These are phyloP conservation scores for Talaromyces sp. DNA, from an alignment of 2,329 filamentous ascomycete species.

Conservation along the genomic window DNA sequence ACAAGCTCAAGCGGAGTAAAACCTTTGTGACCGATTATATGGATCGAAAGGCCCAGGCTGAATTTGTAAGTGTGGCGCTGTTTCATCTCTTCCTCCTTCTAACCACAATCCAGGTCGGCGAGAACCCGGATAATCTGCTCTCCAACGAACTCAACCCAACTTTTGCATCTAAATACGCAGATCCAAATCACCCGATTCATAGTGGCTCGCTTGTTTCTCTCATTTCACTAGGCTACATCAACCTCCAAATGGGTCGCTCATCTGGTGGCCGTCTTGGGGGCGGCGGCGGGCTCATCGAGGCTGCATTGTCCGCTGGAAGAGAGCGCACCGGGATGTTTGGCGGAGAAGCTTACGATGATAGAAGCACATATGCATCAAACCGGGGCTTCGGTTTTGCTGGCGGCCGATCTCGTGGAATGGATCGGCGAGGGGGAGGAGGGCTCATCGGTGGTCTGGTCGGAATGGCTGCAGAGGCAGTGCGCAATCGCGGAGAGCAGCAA, in stretches of 20 bases:
- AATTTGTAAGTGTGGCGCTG: slow-evolving; percentile 2
- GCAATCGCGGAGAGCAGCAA: neutral
- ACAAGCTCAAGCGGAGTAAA: slow-evolving; percentile 5
- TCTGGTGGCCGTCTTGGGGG: neutral
- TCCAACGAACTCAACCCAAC: slow-evolving; percentile 2
- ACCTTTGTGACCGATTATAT: slow-evolving; percentile 7
- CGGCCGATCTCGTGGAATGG: neutral
- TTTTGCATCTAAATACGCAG: slow-evolving; percentile 6
- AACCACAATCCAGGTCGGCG: neutral
- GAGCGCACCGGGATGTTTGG: neutral
- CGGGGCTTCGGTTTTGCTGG: neutral
- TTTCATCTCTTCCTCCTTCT: neutral
- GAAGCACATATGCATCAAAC: neutral
- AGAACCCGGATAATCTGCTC: slow-evolving; percentile 5
- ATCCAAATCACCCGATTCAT: slow-evolving; percentile 9
- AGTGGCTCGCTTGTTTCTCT: slow-evolving; percentile 3
- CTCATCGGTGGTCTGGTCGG: neutral
- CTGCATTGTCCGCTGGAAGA: neutral
- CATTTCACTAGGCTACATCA: neutral
- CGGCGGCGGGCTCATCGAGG: neutral
- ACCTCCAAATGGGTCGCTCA: neutral
- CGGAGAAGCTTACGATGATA: neutral
- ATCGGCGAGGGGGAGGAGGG: neutral
- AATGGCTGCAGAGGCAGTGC: slow-evolving; percentile 1
- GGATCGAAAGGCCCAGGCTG: slow-evolving; percentile 8